Conservation (phyloP, 257 asterid species). For the Solanum stenotomum region DNA sequence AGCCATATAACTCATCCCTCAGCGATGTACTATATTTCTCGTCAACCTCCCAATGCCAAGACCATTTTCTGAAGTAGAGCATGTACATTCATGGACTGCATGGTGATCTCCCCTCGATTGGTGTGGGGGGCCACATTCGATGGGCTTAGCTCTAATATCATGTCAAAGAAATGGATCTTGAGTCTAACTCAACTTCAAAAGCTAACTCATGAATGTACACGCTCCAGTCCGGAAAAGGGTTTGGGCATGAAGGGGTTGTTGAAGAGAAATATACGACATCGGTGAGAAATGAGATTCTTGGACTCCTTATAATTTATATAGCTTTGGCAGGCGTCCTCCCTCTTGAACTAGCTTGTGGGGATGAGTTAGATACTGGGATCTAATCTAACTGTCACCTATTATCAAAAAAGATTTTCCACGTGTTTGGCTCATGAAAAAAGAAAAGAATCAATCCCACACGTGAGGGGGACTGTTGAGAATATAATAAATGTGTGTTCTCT, state of each 20-base stretch:
- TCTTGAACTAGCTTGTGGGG: background rate
- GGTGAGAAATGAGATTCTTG: background rate
- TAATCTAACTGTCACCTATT: background rate
- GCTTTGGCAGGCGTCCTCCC: background rate
- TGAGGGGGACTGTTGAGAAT: background rate
- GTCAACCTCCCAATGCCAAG: background rate
- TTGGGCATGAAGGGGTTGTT: background rate
- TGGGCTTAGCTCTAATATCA: background rate
- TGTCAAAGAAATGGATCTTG: background rate
- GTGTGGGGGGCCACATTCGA: background rate
- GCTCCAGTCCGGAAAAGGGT: background rate
- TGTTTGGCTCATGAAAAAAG: background rate
- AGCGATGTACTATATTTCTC: background rate
- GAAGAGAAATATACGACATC: background rate
- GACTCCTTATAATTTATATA: background rate
- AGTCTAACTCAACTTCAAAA: background rate
- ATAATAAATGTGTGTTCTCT: background rate
- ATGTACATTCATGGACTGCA: background rate
- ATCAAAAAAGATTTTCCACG: background rate
- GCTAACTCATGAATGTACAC: background rate
- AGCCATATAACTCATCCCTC: background rate
- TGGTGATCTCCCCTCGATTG: background rate
- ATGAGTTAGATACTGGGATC: background rate
- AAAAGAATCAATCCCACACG: background rate
- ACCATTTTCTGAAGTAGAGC: background rate